Evolutionary conservation across 306 rosid genomes (phyloP).

Genomic region (Notholithocarpus densiflorus): DNA sequence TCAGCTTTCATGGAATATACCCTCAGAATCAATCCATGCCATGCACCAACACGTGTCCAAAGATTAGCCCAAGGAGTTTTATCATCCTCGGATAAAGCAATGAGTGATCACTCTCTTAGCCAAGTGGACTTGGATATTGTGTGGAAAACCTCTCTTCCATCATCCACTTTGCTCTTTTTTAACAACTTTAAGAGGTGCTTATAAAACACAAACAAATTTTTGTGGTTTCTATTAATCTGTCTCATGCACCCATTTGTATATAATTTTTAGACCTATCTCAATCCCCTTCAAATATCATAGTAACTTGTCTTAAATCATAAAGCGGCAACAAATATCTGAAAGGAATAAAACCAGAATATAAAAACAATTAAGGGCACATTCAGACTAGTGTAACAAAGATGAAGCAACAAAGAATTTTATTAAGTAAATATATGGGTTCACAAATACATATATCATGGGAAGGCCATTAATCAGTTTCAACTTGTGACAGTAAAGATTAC

Average conservation of each 20-base stretch:
- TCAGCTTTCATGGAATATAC: conserved; percentile 43
- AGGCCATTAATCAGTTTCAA: background rate
- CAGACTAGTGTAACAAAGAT: background rate
- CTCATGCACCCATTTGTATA: conserved; percentile 25
- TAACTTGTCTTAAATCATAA: background rate
- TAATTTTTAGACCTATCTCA: background rate
- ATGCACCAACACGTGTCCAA: conserved; percentile 54
- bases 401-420: background rate
- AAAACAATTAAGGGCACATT: background rate
- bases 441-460: conserved; percentile 14
- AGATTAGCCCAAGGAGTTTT: conserved; percentile 57
- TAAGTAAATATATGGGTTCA: background rate
- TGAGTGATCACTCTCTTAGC: conserved; percentile 49
- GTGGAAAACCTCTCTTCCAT: conserved; percentile 38
- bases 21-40: conserved; percentile 24
- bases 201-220: too few species aligned
- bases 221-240: conserved; percentile 33
- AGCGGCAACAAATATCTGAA: background rate
- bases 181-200: background rate
- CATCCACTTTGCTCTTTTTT: conserved; percentile 21
- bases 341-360: background rate
- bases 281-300: conserved; percentile 11
- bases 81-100: conserved; percentile 69
- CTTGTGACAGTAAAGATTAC: too few species aligned
- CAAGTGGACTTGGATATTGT: conserved; percentile 38